These are phyloP conservation scores for Picea engelmannii DNA, from an alignment of 83 land plant genomes.

Conservation along the genomic window DNA sequence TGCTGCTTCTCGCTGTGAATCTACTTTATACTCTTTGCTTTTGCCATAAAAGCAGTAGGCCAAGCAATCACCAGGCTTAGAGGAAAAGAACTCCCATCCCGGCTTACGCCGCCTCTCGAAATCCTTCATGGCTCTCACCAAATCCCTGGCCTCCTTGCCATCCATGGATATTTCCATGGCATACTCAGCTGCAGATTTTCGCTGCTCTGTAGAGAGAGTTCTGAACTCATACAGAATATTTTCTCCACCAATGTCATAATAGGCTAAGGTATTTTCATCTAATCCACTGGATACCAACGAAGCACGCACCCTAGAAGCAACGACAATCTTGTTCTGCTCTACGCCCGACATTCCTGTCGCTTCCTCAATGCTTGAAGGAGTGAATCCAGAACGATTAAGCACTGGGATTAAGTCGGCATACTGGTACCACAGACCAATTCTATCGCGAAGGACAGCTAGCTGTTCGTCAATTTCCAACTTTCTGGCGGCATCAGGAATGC, in stretches of 20 bases:
- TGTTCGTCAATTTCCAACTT: conserved; percentile 43
- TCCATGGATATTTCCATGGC: conserved; percentile 48
- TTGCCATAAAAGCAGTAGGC: conserved; percentile 65
- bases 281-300: conserved; percentile 53
- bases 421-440: conserved; percentile 88
- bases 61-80: conserved; percentile 81
- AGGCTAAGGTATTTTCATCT: conserved; percentile 43
- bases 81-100: conserved; percentile 67
- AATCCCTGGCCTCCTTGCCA: conserved; percentile 50
- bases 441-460: conserved; percentile 72
- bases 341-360: conserved; percentile 83
- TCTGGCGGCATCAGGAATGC: conserved; percentile 36
- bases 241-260: conserved; percentile 74
- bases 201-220: conserved; percentile 60
- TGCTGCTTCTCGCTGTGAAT: conserved; percentile 31
- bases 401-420: conserved; percentile 72
- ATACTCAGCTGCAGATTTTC: conserved; percentile 68
- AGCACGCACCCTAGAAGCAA: conserved; percentile 79
- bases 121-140: conserved; percentile 89
- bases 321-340: conserved; percentile 85
- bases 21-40: conserved; percentile 52
- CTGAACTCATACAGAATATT: conserved; percentile 85
- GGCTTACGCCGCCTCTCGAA: conserved; percentile 68
- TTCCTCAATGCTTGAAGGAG: conserved; percentile 85
- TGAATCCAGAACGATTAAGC: conserved; percentile 63